phyloP scores from a whole-genome alignment of 768 basidiomycete species.

The Tulasnella sp. region DNA sequence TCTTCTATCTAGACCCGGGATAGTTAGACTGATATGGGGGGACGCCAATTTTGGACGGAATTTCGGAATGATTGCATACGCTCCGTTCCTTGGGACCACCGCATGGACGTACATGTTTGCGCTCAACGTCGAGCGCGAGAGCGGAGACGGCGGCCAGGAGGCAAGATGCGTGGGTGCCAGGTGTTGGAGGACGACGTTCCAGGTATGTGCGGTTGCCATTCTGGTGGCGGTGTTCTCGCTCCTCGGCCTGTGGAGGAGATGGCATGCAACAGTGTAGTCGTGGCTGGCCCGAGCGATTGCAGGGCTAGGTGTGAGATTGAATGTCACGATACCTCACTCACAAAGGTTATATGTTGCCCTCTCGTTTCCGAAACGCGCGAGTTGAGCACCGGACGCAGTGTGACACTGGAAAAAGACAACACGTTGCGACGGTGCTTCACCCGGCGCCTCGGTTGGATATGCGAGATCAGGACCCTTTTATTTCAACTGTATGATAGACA shows the following conservation, averaged over 20 bases:
- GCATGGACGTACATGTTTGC: conserved; percentile 78
- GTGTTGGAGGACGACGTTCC: conserved; percentile 70
- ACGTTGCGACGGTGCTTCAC: conserved; percentile 16
- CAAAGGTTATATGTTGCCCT: conserved; percentile 9
- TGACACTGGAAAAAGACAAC: conserved; percentile 16
- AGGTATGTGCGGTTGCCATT: conserved; percentile 46
- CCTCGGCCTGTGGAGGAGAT: conserved; percentile 50
- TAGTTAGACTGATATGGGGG: conserved; percentile 72
- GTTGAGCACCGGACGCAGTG: conserved; percentile 16
- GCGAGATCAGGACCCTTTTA: not conserved
- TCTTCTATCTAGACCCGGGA: conserved; percentile 52
- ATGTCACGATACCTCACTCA: conserved; percentile 4
- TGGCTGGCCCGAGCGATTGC: conserved; percentile 13
- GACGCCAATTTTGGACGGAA: conserved; percentile 66
- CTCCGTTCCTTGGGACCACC: conserved; percentile 71
- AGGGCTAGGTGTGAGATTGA: conserved; percentile 12
- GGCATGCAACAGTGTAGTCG: conserved; percentile 54
- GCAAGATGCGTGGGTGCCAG: conserved; percentile 49
- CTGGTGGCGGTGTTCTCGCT: conserved; percentile 40
- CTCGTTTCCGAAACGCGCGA: conserved; percentile 4
- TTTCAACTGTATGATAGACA: not conserved
- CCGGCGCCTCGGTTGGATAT: not conserved
- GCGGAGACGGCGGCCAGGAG: conserved; percentile 35
- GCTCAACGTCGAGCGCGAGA: conserved; percentile 48
- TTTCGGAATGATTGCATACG: conserved; percentile 56